Percentiles rank a stretch among this genome's conserved stretches.
Evolutionary conservation across 768 basidiomycete species (phyloP).

Genomic region (Auriscalpium vulgare): DNA sequence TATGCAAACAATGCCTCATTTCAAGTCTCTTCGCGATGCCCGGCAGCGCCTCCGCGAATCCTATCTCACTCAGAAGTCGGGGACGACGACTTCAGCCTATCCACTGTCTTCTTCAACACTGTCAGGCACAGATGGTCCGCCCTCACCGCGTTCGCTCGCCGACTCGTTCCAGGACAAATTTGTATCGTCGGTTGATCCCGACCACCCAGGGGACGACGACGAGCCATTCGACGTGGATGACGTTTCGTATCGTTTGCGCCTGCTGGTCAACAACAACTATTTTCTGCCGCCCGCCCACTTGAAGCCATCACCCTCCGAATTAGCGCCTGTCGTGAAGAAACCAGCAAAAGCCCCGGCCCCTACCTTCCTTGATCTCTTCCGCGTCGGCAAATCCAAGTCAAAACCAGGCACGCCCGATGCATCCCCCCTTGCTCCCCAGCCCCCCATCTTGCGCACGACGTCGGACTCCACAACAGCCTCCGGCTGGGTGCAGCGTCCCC

Average conservation of each 20-base stretch:
- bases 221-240: constrained; percentile 51
- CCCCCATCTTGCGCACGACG: constrained; percentile 15
- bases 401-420: constrained; percentile 43
- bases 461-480: constrained; percentile 14
- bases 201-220: constrained; percentile 17
- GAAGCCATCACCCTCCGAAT: constrained; percentile 66
- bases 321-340: constrained; percentile 42
- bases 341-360: constrained; percentile 38
- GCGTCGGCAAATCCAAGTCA: constrained; percentile 57
- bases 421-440: constrained; percentile 31
- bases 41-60: constrained; percentile 33
- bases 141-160: constrained; percentile 53
- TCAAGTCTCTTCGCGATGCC: constrained; percentile 15
- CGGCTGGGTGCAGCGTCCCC: constrained; percentile 12
- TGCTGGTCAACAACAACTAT: constrained; percentile 82
- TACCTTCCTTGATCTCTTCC: constrained; percentile 62
- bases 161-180: constrained; percentile 35
- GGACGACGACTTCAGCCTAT: constrained; percentile 69
- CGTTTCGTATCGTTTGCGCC: constrained; percentile 74
- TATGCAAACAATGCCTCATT: constrained; percentile 16
- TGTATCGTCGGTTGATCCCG: constrained; percentile 22
- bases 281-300: constrained; percentile 84
- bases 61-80: constrained; percentile 53
- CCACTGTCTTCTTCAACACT: constrained; percentile 63
- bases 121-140: constrained; percentile 55